A percentile compares a stretch with the other conserved stretches of the same genome.
Evolutionary conservation across 331 rosid species (phyloP).

Genomic region (Quercus phellos): DNA sequence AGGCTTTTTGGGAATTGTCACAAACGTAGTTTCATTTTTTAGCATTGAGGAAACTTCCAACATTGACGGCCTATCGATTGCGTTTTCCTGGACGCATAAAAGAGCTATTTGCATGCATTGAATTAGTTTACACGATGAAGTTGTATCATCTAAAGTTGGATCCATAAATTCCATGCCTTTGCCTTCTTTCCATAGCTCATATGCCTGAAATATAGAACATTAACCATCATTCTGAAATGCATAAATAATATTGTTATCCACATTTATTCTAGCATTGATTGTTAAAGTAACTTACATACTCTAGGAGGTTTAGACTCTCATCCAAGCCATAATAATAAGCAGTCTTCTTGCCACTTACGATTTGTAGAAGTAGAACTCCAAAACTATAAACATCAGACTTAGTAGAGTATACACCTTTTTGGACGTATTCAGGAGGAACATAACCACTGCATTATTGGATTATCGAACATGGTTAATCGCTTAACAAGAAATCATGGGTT

Average conservation of each 20-base stretch:
- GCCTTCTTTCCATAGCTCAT: slow-evolving; percentile 17
- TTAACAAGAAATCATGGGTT: too few species aligned
- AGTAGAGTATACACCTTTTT: slow-evolving; percentile 41
- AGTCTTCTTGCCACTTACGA: slow-evolving; percentile 47
- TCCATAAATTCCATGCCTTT: slow-evolving; percentile 22
- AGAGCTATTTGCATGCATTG: slow-evolving; percentile 27
- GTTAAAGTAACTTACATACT: slow-evolving; percentile 35
- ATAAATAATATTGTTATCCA: background rate
- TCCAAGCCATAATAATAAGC: slow-evolving; percentile 29
- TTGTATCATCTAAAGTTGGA: slow-evolving; percentile 17
- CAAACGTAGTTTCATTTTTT: background rate
- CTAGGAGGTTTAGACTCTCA: slow-evolving; percentile 45
- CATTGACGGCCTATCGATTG: slow-evolving; percentile 26
- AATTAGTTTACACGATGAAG: slow-evolving; percentile 9
- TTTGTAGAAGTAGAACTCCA: slow-evolving; percentile 36
- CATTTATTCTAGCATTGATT: background rate
- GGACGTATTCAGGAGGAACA: slow-evolving; percentile 34
- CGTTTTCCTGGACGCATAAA: slow-evolving; percentile 29
- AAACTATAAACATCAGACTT: slow-evolving; percentile 12
- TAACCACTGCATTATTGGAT: slow-evolving; percentile 23
- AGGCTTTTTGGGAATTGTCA: background rate
- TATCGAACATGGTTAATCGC: too few species aligned
- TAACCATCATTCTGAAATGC: background rate
- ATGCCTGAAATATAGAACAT: background rate
- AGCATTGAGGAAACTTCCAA: slow-evolving; percentile 29